Percentiles rank a stretch among this genome's conserved stretches.
phyloP scores from a whole-genome alignment of 352 stramenopile species.

The Globisporangium viniferum region DNA sequence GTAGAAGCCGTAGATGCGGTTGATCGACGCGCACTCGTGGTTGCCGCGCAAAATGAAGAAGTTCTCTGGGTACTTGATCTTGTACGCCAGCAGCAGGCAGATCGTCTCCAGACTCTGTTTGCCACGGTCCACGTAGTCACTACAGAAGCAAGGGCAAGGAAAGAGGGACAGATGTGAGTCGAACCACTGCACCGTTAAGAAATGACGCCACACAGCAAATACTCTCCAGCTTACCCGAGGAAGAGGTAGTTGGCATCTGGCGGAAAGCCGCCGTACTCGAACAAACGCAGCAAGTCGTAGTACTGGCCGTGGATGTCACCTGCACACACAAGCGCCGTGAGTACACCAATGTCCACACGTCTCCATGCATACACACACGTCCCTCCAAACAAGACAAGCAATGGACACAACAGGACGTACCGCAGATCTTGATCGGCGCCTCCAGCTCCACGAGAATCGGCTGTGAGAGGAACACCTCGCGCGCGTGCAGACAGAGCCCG shows the following conservation, averaged over 20 bases:
- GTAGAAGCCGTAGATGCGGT: conserved; percentile 94
- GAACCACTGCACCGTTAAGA: neutral
- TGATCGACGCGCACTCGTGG: conserved; percentile 98
- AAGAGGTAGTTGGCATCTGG: conserved; percentile 73
- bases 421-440: conserved; percentile 98
- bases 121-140: conserved; percentile 93
- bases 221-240: conserved; percentile 35
- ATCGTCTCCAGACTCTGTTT: conserved; percentile 98
- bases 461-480: conserved; percentile 98
- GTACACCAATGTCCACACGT: neutral
- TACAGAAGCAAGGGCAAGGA: conserved; percentile 4
- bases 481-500: conserved; percentile 91
- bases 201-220: neutral
- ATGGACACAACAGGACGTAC: conserved; percentile 16
- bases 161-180: conserved; percentile 2
- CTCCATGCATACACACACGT: neutral
- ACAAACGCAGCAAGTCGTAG: conserved; percentile 97
- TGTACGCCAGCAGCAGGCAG: conserved; percentile 97
- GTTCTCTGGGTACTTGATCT: conserved; percentile 98
- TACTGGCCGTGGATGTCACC: conserved; percentile 98
- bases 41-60: conserved; percentile 98
- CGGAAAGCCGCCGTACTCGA: conserved; percentile 91
- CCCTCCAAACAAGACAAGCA: neutral
- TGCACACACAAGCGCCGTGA: neutral
- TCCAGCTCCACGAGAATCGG: conserved; percentile 99